Evolutionary conservation across 1,284 basidiomycete genomes (phyloP), one percentile per base, ranked within the genome.

Genomic region (Leucoagaricus sp.): DNA sequence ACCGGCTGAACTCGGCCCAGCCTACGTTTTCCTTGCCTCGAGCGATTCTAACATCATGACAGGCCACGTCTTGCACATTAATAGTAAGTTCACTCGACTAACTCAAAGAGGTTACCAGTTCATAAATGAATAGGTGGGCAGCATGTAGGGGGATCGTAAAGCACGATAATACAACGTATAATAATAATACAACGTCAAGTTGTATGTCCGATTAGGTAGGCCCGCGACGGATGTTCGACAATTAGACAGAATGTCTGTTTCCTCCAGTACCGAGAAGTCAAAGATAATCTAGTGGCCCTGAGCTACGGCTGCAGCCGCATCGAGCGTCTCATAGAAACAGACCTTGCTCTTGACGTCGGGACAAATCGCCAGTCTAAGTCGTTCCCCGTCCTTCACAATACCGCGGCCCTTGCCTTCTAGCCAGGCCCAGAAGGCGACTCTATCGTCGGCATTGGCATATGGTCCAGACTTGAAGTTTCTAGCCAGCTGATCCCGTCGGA

Each of bases 351-450:
- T 77, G 23, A 88, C 76, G 53, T 79, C 78, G 1, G 86, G 87
- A 63, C 87, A 89, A 36, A 88, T 69, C 15, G 86, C 86, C 28
- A 89, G 75, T 55, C 86, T 71, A 15, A 87, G 75, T 49, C 86
- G 78, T 69, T 89, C 86, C 19, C 75, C 75, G 59, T 88, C 86
- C 49, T 76, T 72, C 13, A 85, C 72, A 48, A 86, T 71, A 40
- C 74, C 73, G 52, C 72, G 69, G 8, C 78, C 81, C 53, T 70
- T 74, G 21, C 67, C 68, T 64, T 85, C 84, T 42, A 86, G 66
- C 87, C 85, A 87, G 19, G 69, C 65, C 21, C 74, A 74, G 53
- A 84, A 72, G 13, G 71, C 71, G 12, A 71, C 67, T 12, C 64
- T 62, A 26, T 69, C 69, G 40, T 56, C 63, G 59, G 69, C 69